Percentiles rank a stretch among this genome's conserved stretches.
Conservation (phyloP, 352 stramenopile species). For the Phytopythium oedochilum region DNA sequence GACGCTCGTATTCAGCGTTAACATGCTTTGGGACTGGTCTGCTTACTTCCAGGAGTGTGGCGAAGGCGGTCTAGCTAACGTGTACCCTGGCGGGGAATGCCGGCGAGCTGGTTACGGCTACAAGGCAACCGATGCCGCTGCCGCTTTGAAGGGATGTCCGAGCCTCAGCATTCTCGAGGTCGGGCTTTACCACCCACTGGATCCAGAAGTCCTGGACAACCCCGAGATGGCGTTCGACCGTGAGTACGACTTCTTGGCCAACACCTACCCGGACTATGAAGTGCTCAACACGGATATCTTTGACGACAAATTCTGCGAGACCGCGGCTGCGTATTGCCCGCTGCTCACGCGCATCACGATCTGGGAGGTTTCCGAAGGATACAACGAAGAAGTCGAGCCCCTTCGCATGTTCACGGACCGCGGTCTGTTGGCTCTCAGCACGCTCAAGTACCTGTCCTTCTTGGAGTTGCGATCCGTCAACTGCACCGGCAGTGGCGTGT, state of each 20-base stretch:
- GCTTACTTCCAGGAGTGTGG: constrained; percentile 22
- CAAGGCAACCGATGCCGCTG: constrained; percentile 19
- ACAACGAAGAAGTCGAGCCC: constrained; percentile 15
- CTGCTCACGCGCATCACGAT: constrained; percentile 23
- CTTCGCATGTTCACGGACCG: constrained; percentile 30
- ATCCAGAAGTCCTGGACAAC: constrained; percentile 18
- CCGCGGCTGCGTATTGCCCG: constrained; percentile 14
- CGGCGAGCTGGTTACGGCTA: constrained; percentile 15
- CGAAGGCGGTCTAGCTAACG: not conserved
- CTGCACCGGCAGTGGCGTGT: constrained; percentile 27
- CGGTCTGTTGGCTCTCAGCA: constrained; percentile 21
- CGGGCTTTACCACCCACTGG: constrained; percentile 28
- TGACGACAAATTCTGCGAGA: constrained; percentile 32
- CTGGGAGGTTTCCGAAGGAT: constrained; percentile 19
- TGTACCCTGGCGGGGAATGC: not conserved
- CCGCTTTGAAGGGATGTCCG: constrained; percentile 28
- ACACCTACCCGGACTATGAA: constrained; percentile 18
- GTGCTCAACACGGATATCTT: constrained; percentile 29
- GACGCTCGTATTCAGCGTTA: constrained; percentile 26
- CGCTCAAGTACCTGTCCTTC: constrained; percentile 17
- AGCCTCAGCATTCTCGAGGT: constrained; percentile 27
- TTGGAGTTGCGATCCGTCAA: constrained; percentile 27
- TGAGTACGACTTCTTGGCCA: constrained; percentile 15
- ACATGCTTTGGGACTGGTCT: constrained; percentile 32
- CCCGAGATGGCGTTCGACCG: constrained; percentile 17